Base-by-base conservation (phyloP, 2,329 filamentous ascomycete genomes). In the Grosmannia serpens region DNA sequence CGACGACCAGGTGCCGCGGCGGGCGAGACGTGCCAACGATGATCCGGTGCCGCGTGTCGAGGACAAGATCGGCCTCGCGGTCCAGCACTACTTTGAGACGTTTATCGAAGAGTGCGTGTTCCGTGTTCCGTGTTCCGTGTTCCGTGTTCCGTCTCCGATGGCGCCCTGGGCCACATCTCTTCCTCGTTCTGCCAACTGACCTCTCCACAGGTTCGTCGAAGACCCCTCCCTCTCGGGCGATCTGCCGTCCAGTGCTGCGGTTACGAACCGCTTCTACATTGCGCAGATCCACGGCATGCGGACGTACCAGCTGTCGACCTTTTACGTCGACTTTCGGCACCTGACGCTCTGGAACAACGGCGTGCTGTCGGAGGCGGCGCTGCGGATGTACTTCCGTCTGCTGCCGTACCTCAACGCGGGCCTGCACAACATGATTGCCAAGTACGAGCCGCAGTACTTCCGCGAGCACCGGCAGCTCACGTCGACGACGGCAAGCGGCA, bases 361-460 rank as follows among this genome's bases (percentile, higher is more conserved):
- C 57, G 85, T 88, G 59, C 76, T 99, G 56, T 90, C 92, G 49
- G 86, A 89, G 62, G 92, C 90, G 55, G 87, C 97, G 62, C 87
- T 91, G 64, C 86, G 85, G 66, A 88, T 95, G 68, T 97, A 96
- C 77, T 97, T 96, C 72, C 89, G 94, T 64, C 96, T 96, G 70
- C 80, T 95, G 27, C 94, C 94, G 3, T 99, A 94, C 70, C 82
- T 99, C 67, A 90, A 88, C 26, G 84, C 88, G 63, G 91, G 87
- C 29, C 77, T 99, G 50, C 91, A 99, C 74, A 95, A 91, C 67
- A 84, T 95, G 73, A 95, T 99, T 66, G 87, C 89, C 64, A 95
- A 95, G 74, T 87, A 96, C 74, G 92, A 96, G 71, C 89, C 94
- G 6, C 82, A 88, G 69, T 99, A 97, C 75, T 97, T 95, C 75